These are phyloP conservation scores for Fusarium subtropicale DNA, from an alignment of 2,329 filamentous ascomycete genomes.

Conservation along the genomic window DNA sequence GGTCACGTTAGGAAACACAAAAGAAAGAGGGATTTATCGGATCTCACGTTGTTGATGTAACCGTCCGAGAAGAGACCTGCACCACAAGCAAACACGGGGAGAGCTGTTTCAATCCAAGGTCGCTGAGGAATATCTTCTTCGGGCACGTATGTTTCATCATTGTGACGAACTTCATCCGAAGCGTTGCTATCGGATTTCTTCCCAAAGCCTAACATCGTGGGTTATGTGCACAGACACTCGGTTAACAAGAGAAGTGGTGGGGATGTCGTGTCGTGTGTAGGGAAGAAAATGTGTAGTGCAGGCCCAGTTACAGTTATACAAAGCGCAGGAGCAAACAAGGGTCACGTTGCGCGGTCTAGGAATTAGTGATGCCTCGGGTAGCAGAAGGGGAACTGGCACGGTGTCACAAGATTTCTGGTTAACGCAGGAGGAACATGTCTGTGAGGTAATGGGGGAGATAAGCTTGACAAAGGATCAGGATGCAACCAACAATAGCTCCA, in stretches of 20 bases:
- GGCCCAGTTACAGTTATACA: conserved; percentile 19
- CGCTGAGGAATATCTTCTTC: conserved; percentile 16
- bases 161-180: conserved; percentile 19
- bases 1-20: background rate
- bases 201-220: conserved; percentile 37
- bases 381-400: background rate
- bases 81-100: conserved; percentile 87
- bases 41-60: conserved; percentile 83
- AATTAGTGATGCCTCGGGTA: conserved; percentile 18
- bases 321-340: background rate
- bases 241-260: background rate
- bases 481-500: background rate
- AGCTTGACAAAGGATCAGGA: background rate
- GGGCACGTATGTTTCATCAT: conserved; percentile 10
- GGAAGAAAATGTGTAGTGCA: conserved; percentile 7
- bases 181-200: conserved; percentile 22
- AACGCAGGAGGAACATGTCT: background rate
- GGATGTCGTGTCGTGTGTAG: background rate
- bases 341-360: conserved; percentile 2
- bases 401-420: conserved; percentile 21
- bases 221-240: background rate
- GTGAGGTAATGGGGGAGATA: conserved; percentile 14
- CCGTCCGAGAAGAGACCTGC: conserved; percentile 92
- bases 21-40: background rate
- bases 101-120: conserved; percentile 38